phyloP scores from a whole-genome alignment of 148 eudicot species.

The Rhododendron williamsianum region DNA sequence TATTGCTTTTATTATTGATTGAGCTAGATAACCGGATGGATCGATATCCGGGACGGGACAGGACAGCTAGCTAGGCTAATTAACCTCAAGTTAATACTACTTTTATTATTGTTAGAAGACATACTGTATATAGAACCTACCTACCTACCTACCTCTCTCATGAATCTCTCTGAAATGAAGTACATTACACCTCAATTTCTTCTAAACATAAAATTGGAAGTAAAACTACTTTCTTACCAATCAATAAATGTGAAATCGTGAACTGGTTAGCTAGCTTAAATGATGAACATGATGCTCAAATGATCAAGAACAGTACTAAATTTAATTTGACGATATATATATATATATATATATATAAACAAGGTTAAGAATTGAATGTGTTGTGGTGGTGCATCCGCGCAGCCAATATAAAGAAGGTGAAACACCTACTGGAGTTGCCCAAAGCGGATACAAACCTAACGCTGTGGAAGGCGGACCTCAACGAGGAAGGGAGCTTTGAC shows the following conservation, averaged over 20 bases:
- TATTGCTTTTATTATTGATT: too few relatives aligned
- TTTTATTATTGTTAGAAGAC: neutral
- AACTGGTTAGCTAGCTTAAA: neutral
- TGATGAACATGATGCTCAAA: neutral
- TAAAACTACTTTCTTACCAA: neutral
- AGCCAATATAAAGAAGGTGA: constrained; percentile 53
- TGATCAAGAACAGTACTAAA: too few relatives aligned
- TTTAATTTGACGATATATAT: too few relatives aligned
- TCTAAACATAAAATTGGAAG: neutral
- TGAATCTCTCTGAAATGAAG: neutral
- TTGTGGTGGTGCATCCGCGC: neutral
- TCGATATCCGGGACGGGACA: too few relatives aligned
- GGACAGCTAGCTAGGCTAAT: too few relatives aligned
- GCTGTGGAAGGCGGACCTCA: constrained; percentile 59
- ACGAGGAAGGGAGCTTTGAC: constrained; percentile 63
- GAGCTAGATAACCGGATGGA: too few relatives aligned
- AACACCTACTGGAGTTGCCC: constrained; percentile 50
- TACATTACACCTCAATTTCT: neutral
- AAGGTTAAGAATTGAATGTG: neutral
- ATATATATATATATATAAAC: too few relatives aligned
- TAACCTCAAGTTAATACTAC: too few relatives aligned
- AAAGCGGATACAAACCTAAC: constrained; percentile 46
- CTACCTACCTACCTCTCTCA: neutral
- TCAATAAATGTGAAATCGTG: neutral
- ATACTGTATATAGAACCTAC: too few relatives aligned